Evolutionary conservation across 2,329 filamentous ascomycete genomes (phyloP).

Genomic region (Diplodia mutila): DNA sequence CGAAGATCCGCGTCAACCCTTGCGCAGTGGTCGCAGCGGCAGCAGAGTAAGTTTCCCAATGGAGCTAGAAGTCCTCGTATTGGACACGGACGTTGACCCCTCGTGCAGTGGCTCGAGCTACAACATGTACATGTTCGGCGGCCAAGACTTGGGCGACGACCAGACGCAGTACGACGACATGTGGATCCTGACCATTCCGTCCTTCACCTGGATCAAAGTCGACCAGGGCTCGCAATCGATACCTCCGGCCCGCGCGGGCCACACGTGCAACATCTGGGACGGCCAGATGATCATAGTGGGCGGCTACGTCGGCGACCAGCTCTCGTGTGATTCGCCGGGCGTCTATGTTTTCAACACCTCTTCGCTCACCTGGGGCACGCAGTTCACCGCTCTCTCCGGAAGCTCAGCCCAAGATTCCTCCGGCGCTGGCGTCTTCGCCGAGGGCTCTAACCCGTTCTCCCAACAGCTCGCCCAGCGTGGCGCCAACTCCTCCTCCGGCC

Average conservation of each 20-base stretch:
- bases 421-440: conserved; percentile 30
- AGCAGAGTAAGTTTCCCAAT: conserved; percentile 54
- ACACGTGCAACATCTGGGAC: conserved; percentile 77
- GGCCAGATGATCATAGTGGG: conserved; percentile 81
- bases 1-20: conserved; percentile 63
- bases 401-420: conserved; percentile 43
- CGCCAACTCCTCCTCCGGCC: conserved; percentile 54
- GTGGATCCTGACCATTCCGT: conserved; percentile 79
- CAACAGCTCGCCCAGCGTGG: conserved; percentile 55
- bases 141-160: conserved; percentile 65
- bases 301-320: conserved; percentile 65
- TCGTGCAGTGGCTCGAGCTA: conserved; percentile 65
- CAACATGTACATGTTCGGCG: conserved; percentile 78
- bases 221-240: conserved; percentile 52
- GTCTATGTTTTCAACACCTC: conserved; percentile 79
- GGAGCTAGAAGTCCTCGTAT: neutral
- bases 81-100: neutral
- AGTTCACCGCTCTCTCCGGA: conserved; percentile 68
- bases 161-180: conserved; percentile 70
- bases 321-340: conserved; percentile 68
- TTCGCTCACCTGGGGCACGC: conserved; percentile 68
- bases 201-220: conserved; percentile 78
- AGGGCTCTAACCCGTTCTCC: conserved; percentile 48
- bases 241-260: conserved; percentile 68
- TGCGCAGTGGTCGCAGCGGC: conserved; percentile 77